phyloP scores from a whole-genome alignment of 805 yeast genomes.

The Yamadazyma paraphyllophila region DNA sequence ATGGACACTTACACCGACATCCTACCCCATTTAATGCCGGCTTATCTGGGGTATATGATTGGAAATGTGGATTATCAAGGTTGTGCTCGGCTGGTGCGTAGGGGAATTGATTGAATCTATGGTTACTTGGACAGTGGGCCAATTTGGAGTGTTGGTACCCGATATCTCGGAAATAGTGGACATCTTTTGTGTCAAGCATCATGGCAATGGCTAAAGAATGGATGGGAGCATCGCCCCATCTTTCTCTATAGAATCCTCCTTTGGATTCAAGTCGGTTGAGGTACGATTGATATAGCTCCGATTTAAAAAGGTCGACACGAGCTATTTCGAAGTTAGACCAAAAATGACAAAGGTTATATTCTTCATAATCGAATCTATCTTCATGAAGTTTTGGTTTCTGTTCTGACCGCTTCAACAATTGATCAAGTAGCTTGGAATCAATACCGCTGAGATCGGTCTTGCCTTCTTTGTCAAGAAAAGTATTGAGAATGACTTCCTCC shows the following conservation, averaged over 20 bases:
- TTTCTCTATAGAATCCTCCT: slow-evolving; percentile 84
- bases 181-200: slow-evolving; percentile 61
- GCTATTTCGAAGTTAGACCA: slow-evolving; percentile 96
- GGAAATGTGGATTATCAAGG: slow-evolving; percentile 7
- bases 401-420: slow-evolving; percentile 38
- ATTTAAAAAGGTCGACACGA: slow-evolving; percentile 67
- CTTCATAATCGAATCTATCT: slow-evolving; percentile 64
- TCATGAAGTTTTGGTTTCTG: slow-evolving; percentile 32
- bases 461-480: slow-evolving; percentile 18
- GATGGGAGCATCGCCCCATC: slow-evolving; percentile 98
- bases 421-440: slow-evolving; percentile 28
- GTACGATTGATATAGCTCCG: slow-evolving; percentile 62
- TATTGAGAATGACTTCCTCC: slow-evolving; percentile 23
- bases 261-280: slow-evolving; percentile 65
- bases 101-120: slow-evolving; percentile 50
- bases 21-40: slow-evolving; percentile 58
- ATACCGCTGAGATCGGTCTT: slow-evolving; percentile 23
- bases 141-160: slow-evolving; percentile 83
- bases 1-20: slow-evolving; percentile 83
- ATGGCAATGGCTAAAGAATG: slow-evolving; percentile 85
- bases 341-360: slow-evolving; percentile 79
- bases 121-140: slow-evolving; percentile 75
- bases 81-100: slow-evolving; percentile 36
- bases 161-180: slow-evolving; percentile 90
- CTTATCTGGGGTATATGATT: slow-evolving; percentile 28